A percentile compares a stretch with the other conserved stretches of the same genome.
Conservation (phyloP, 371 early-diverging fungal species). For the Fennellomyces sp. region DNA sequence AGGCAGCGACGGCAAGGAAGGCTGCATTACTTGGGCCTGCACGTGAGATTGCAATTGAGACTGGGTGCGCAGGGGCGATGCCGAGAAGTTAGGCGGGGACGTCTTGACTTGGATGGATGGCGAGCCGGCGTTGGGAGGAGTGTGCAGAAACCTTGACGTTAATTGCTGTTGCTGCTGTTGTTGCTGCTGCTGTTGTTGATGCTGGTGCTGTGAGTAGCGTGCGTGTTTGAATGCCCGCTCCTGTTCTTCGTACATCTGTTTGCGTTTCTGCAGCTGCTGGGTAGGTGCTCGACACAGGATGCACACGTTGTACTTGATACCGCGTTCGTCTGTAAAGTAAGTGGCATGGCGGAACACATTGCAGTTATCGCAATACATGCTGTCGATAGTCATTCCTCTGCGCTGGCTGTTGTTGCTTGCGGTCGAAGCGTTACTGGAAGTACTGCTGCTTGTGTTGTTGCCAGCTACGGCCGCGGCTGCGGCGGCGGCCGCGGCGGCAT, state of each 20-base stretch:
- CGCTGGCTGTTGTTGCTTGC: neutral
- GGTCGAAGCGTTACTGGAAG: conserved; percentile 1
- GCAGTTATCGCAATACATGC: conserved; percentile 12
- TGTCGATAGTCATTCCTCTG: conserved; percentile 6
- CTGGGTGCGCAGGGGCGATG: conserved; percentile 28
- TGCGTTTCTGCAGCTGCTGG: conserved; percentile 16
- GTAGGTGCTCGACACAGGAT: conserved; percentile 12
- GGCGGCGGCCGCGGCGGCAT: conserved; percentile 20
- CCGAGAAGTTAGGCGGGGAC: conserved; percentile 19
- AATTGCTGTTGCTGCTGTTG: conserved; percentile 10
- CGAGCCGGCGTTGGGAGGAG: conserved; percentile 1
- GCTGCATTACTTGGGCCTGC: conserved; percentile 23
- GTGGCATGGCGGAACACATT: conserved; percentile 6
- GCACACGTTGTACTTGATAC: conserved; percentile 14
- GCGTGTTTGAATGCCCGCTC: conserved; percentile 15
- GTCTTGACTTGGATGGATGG: conserved; percentile 13
- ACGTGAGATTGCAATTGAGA: conserved; percentile 34
- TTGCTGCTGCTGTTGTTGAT: conserved; percentile 15
- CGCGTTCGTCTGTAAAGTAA: conserved; percentile 16
- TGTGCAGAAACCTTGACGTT: neutral
- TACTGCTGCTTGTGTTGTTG: conserved; percentile 4
- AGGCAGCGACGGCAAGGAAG: conserved; percentile 17
- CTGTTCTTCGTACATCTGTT: conserved; percentile 15
- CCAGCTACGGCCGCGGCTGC: conserved; percentile 11
- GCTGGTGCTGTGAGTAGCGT: conserved; percentile 13